A percentile compares a stretch with the other conserved stretches of the same genome.
Evolutionary conservation across 2,329 filamentous ascomycete species (phyloP).

Genomic region (Aspergillus fumigatiaffinis): DNA sequence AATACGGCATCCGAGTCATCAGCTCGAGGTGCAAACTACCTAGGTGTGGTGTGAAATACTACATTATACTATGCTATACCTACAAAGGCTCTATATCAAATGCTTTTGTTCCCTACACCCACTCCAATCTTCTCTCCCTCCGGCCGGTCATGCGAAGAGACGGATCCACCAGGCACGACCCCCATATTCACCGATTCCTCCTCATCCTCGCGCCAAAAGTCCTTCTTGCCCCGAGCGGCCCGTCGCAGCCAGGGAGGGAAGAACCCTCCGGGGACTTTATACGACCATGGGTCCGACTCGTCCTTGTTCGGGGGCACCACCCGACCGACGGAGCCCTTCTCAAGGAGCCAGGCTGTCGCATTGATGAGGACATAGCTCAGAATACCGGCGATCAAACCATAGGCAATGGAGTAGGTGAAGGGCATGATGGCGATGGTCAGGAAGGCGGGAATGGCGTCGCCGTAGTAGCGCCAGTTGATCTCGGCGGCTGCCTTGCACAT

Average conservation of each 20-base stretch:
- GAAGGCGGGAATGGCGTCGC: slow-evolving; percentile 80
- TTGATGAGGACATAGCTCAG: slow-evolving; percentile 75
- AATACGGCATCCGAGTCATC: background rate
- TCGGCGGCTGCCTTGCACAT: slow-evolving; percentile 75
- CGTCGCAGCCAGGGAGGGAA: slow-evolving; percentile 70
- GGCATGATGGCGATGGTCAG: slow-evolving; percentile 82
- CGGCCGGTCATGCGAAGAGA: background rate
- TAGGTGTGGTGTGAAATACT: background rate
- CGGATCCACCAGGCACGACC: slow-evolving; percentile 7
- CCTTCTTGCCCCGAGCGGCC: slow-evolving; percentile 61
- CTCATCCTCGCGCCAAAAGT: slow-evolving; percentile 60
- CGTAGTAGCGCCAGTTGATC: slow-evolving; percentile 86
- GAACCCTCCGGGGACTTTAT: slow-evolving; percentile 68
- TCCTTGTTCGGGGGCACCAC: slow-evolving; percentile 72
- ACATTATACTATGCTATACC: background rate
- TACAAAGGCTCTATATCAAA: background rate
- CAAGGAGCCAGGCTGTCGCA: slow-evolving; percentile 63
- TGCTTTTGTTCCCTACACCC: background rate
- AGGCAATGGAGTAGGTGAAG: slow-evolving; percentile 84
- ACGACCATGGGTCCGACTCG: slow-evolving; percentile 76
- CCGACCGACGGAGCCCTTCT: slow-evolving; percentile 62
- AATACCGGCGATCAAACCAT: slow-evolving; percentile 79
- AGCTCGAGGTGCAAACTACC: background rate
- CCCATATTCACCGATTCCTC: slow-evolving; percentile 14
- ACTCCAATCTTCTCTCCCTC: background rate